A percentile compares a stretch with the other conserved stretches of the same genome.
Conservation (phyloP, 2,329 filamentous ascomycete genomes). For the Paraconiothyrium sp. region DNA sequence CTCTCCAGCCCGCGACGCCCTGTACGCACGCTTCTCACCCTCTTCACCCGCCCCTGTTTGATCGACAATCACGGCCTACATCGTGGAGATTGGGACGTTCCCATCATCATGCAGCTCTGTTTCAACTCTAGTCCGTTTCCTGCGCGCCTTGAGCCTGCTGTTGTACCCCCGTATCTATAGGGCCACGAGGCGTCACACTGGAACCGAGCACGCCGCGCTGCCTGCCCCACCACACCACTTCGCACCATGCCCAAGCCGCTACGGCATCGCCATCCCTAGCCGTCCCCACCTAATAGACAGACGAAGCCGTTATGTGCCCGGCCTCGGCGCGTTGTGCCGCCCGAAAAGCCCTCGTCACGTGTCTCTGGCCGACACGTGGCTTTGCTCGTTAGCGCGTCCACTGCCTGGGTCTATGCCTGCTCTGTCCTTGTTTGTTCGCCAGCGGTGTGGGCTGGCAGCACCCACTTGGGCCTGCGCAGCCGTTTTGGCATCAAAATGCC, state of each 20-base stretch:
- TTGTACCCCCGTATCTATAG: not conserved
- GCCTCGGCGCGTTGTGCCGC: not conserved
- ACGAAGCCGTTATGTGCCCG: slow-evolving; percentile 4
- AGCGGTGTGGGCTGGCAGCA: not conserved
- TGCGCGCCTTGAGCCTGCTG: not conserved
- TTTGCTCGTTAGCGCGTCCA: not conserved
- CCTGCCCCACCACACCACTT: slow-evolving; percentile 15
- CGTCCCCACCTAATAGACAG: slow-evolving; percentile 9
- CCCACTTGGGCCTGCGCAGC: not conserved
- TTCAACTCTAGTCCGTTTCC: not conserved
- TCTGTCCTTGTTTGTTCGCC: not conserved
- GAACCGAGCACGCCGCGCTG: not conserved
- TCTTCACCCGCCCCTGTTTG: slow-evolving; percentile 18
- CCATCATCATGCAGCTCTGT: not conserved
- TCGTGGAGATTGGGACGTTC: slow-evolving; percentile 11
- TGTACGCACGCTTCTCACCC: not conserved
- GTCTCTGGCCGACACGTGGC: not conserved
- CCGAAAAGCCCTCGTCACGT: slow-evolving; percentile 9
- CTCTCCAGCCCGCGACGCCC: not conserved
- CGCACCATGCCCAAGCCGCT: slow-evolving; percentile 5
- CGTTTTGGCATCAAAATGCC: not conserved
- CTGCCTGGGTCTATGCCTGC: slow-evolving; percentile 6
- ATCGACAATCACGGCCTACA: slow-evolving; percentile 16
- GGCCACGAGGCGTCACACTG: not conserved
- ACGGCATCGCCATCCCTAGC: slow-evolving; percentile 8